These are phyloP conservation scores for Pseudofabraea citricarpa DNA, from an alignment of 2,329 filamentous ascomycete genomes.

Conservation along the genomic window DNA sequence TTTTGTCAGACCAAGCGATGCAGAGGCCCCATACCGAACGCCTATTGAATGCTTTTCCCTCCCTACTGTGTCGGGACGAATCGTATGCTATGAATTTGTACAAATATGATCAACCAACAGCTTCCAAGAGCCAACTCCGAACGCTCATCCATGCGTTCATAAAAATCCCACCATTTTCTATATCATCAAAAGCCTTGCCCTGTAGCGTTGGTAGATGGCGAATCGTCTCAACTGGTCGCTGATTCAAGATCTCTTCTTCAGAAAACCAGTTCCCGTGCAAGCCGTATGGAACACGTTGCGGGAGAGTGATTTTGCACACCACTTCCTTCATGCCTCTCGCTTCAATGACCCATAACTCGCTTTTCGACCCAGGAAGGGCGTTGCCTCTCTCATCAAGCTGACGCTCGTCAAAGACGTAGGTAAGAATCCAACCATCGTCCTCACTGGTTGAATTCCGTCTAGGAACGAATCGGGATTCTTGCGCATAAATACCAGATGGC, in stretches of 20 bases:
- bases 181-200: not conserved
- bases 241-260: slow-evolving; percentile 44
- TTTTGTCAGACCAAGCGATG: no score
- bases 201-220: slow-evolving; percentile 11
- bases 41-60: no score
- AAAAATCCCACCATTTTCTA: slow-evolving; percentile 1
- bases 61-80: no score
- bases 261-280: slow-evolving; percentile 61
- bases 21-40: no score
- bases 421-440: slow-evolving; percentile 63
- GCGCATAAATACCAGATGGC: slow-evolving; percentile 56
- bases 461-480: slow-evolving; percentile 63
- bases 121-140: slow-evolving; percentile 13
- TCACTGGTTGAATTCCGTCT: slow-evolving; percentile 38
- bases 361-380: slow-evolving; percentile 37
- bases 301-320: slow-evolving; percentile 52
- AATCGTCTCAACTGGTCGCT: slow-evolving; percentile 28
- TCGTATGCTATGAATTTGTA: no score
- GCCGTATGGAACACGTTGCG: slow-evolving; percentile 66
- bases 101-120: slow-evolving; percentile 15
- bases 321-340: slow-evolving; percentile 57
- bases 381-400: slow-evolving; percentile 43
- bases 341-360: slow-evolving; percentile 66
- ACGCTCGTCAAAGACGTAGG: slow-evolving; percentile 65
- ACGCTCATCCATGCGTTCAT: slow-evolving; percentile 10